phyloP scores from a whole-genome alignment of 441 rosid species.

The Viola pubescens region DNA sequence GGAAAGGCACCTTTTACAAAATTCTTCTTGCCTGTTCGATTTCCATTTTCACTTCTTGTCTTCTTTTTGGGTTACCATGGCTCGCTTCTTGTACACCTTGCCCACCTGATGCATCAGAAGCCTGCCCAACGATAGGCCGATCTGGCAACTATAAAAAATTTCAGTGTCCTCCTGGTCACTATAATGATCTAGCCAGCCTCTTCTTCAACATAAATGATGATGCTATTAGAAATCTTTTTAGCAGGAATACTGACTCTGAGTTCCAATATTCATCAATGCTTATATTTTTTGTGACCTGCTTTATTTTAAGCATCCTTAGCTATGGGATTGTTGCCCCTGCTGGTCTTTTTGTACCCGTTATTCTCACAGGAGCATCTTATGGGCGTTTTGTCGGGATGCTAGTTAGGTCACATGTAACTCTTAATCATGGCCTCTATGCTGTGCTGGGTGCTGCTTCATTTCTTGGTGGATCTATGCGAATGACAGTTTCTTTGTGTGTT shows the following conservation, averaged over 20 bases:
- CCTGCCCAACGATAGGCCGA: conserved; percentile 77
- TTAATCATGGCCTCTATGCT: conserved; percentile 69
- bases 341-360: conserved; percentile 79
- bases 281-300: conserved; percentile 59
- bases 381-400: conserved; percentile 75
- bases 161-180: conserved; percentile 65
- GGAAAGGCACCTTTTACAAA: conserved; percentile 52
- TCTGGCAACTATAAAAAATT: conserved; percentile 81
- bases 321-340: conserved; percentile 77
- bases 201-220: conserved; percentile 88
- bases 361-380: conserved; percentile 74
- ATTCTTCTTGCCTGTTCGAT: conserved; percentile 53
- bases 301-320: conserved; percentile 61
- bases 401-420: conserved; percentile 40
- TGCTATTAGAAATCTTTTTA: conserved; percentile 77
- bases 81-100: conserved; percentile 72
- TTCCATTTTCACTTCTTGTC: conserved; percentile 72
- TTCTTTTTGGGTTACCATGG: conserved; percentile 85
- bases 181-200: conserved; percentile 91
- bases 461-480: conserved; percentile 89
- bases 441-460: conserved; percentile 86
- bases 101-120: conserved; percentile 51
- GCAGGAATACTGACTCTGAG: conserved; percentile 63
- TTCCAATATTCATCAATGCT: conserved; percentile 53
- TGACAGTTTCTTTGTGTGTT: conserved; percentile 78